Base-by-base conservation (phyloP, 176 grass and related monocot genomes). In the Rhynchospora pubera region DNA sequence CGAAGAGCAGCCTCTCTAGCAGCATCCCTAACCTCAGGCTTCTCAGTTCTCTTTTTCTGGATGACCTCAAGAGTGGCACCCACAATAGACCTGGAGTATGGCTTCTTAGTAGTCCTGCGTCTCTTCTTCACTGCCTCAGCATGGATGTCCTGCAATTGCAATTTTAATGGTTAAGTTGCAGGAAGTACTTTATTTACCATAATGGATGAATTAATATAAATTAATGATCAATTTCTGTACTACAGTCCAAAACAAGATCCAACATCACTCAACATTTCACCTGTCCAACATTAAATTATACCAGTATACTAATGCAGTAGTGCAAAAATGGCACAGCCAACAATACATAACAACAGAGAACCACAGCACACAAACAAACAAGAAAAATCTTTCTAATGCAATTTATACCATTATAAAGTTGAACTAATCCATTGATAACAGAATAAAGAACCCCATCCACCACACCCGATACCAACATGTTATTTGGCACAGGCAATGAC, bases 11-110 rank as follows among this genome's bases (percentile, higher is more conserved):
- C 93, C 72, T 97, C 91, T 56, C 93, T 87, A n/a, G 93, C 91
- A 69, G 93, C 93, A 91, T 97, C 93, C 52, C 91, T 91, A n/a
- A 97, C 91, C 85, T 97, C 93, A 32, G 93, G 89, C 75, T 97
- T 97, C 88, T 97, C 93, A 5, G 85, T 80, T 51, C 93, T 93
- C 91, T 97, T 97, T 73, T 97, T 97, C 51, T 97, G 91, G 80
- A 97, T 97, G 78, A 93, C 91, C 86, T 93, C 93, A 74, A 97
- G 57, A 21, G 93, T 93, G 45, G 93, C 91, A 65, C 93, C 93
- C 70, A 97, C 93, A 91, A 97, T 97, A 51, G 93, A 97, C 43
- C 93, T 79, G 12, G 93, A 93, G 88, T 97, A 97, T 5, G 93
- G 91, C 87, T 97, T 97, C 90, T 97, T 97, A 50, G 88, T 89